Conservation (phyloP, 805 yeast species). For the Kuraishia ogatae region DNA sequence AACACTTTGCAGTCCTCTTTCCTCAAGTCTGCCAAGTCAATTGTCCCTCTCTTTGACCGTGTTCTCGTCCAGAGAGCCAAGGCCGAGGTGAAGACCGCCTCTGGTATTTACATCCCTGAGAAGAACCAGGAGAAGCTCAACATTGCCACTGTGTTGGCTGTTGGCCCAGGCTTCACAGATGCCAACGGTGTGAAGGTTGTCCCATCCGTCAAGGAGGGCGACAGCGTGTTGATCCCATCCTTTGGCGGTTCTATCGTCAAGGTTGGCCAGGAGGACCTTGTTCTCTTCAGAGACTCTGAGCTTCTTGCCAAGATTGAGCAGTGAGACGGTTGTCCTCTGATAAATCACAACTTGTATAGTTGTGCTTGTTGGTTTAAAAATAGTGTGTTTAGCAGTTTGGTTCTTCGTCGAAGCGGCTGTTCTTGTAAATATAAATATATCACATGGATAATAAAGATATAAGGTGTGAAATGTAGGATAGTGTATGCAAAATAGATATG, state of each 20-base stretch:
- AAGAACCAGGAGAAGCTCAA: conserved; percentile 91
- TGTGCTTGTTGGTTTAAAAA: neutral
- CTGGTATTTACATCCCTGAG: conserved; percentile 92
- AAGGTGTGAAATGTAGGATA: too few relatives aligned
- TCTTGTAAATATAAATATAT: neutral
- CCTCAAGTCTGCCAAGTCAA: conserved; percentile 75
- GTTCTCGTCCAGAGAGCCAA: conserved; percentile 91
- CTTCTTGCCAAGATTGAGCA: conserved; percentile 87
- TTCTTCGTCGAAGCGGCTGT: neutral
- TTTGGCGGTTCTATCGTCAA: conserved; percentile 90
- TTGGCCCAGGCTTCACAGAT: conserved; percentile 88
- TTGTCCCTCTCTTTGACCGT: conserved; percentile 92
- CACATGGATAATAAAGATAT: too few relatives aligned
- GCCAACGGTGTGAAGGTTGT: conserved; percentile 64
- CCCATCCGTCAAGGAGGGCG: conserved; percentile 81
- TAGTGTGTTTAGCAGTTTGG: neutral
- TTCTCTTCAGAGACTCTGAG: conserved; percentile 84
- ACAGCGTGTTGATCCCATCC: conserved; percentile 87
- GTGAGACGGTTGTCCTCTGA: conserved; percentile 15
- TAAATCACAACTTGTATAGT: too few relatives aligned
- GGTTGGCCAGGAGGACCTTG: conserved; percentile 63
- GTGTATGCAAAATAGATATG: too few relatives aligned
- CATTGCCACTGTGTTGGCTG: conserved; percentile 87
- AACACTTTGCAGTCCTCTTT: conserved; percentile 37
- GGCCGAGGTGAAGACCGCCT: conserved; percentile 85